Percentiles rank a stretch among this genome's conserved stretches.
Evolutionary conservation across 495 filamentous ascomycete genomes (phyloP).

Genomic region (Diplogelasinospora grovesii): DNA sequence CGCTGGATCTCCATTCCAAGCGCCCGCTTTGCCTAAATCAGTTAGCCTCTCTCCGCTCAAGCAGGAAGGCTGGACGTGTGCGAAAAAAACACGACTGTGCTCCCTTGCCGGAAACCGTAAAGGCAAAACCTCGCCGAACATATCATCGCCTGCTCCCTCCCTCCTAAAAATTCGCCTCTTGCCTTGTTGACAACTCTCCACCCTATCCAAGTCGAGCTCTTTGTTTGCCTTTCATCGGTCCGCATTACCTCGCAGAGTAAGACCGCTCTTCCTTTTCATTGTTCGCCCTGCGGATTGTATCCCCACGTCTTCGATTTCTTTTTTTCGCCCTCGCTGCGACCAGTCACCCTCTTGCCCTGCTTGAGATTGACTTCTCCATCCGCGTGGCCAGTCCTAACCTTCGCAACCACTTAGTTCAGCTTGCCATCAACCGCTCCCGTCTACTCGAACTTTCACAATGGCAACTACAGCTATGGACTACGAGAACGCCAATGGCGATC

Average conservation of each 20-base stretch:
- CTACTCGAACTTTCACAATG: constrained; percentile 29
- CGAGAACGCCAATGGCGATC: constrained; percentile 73
- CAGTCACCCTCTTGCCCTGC: not conserved
- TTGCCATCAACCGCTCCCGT: too few species aligned
- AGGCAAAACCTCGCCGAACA: constrained; percentile 1
- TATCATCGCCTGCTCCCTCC: constrained; percentile 5
- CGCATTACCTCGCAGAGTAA: constrained; percentile 1
- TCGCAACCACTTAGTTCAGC: not conserved
- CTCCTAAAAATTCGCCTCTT: constrained; percentile 15
- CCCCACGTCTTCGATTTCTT: not conserved
- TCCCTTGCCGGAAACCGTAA: too few species aligned
- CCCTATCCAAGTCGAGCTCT: too few species aligned
- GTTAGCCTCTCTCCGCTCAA: too few species aligned
- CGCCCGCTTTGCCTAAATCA: too few species aligned
- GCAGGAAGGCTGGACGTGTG: too few species aligned
- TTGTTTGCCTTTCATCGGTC: constrained; percentile 7
- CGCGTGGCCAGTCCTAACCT: not conserved
- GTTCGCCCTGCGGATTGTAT: not conserved
- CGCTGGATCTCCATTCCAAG: too few species aligned
- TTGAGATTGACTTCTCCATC: constrained; percentile 1
- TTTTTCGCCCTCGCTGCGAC: not conserved
- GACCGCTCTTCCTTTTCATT: not conserved
- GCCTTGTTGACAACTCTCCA: not conserved
- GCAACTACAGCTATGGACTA: constrained; percentile 67
- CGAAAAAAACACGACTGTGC: constrained; percentile 13